These are phyloP conservation scores for Ophiostoma sp. DNA, from an alignment of 2,329 filamentous ascomycete species.

Conservation along the genomic window DNA sequence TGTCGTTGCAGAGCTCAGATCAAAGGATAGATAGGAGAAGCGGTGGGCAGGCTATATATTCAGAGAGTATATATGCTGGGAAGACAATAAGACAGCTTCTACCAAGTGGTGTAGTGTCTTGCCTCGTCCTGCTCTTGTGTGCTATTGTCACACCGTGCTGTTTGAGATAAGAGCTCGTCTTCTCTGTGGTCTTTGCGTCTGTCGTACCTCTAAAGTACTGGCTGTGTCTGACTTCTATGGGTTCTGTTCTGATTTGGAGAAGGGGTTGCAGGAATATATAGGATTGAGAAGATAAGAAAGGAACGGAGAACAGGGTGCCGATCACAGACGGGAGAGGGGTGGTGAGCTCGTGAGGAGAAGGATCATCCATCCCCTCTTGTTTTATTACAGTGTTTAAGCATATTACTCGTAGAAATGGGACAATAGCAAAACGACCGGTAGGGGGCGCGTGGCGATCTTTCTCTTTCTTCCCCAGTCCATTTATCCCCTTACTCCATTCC, in stretches of 20 bases:
- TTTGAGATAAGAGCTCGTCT: slow-evolving; percentile 3
- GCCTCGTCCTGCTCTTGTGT: background rate
- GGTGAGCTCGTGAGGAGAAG: slow-evolving; percentile 5
- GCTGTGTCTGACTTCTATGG: background rate
- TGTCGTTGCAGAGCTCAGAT: background rate
- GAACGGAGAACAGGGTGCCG: background rate
- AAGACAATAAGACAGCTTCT: background rate
- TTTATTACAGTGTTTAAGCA: background rate
- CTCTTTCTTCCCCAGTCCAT: background rate
- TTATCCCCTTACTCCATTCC: background rate
- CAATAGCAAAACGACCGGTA: background rate
- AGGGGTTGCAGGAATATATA: slow-evolving; percentile 12
- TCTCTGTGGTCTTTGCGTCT: slow-evolving; percentile 11
- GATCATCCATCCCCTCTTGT: background rate
- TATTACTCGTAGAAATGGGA: background rate
- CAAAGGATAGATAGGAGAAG: background rate
- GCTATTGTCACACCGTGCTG: background rate
- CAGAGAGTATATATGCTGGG: background rate
- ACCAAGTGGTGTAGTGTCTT: background rate
- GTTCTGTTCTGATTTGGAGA: background rate
- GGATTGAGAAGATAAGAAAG: background rate
- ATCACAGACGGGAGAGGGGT: background rate
- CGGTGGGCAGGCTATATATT: background rate
- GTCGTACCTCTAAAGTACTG: slow-evolving; percentile 9
- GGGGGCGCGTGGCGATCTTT: background rate